Evolutionary conservation across 352 stramenopile species (phyloP).

Genomic region (Globisporangium irregulare): DNA sequence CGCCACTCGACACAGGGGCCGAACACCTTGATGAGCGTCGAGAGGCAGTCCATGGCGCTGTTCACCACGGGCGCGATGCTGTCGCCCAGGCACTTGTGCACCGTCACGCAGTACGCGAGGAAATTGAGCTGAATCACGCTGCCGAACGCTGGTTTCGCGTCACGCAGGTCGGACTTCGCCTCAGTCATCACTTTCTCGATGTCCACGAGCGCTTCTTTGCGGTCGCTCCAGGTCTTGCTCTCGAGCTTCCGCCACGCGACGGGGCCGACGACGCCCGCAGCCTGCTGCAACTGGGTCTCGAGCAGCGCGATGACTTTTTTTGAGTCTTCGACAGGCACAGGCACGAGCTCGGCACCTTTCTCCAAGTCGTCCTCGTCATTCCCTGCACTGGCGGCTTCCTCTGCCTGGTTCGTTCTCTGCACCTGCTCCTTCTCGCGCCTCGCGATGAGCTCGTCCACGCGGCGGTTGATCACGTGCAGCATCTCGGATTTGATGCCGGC

Average conservation of each 20-base stretch:
- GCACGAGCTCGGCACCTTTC: slow-evolving; percentile 27
- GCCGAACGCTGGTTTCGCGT: slow-evolving; percentile 57
- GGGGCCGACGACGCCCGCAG: slow-evolving; percentile 51
- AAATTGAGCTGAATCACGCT: slow-evolving; percentile 67
- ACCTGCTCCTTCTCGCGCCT: slow-evolving; percentile 39
- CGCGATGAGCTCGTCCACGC: slow-evolving; percentile 64
- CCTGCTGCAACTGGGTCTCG: slow-evolving; percentile 32
- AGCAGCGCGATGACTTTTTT: slow-evolving; percentile 39
- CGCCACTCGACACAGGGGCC: slow-evolving; percentile 74
- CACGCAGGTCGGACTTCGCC: slow-evolving; percentile 65
- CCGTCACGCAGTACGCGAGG: slow-evolving; percentile 53
- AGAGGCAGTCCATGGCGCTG: slow-evolving; percentile 61
- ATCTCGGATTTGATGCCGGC: slow-evolving; percentile 68
- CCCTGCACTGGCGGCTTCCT: slow-evolving; percentile 25
- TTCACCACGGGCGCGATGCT: slow-evolving; percentile 77
- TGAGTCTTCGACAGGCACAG: slow-evolving; percentile 52
- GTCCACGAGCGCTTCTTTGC: slow-evolving; percentile 76
- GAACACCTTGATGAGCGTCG: slow-evolving; percentile 74
- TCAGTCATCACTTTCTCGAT: slow-evolving; percentile 68
- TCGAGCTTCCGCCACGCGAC: slow-evolving; percentile 76
- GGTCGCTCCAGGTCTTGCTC: slow-evolving; percentile 82
- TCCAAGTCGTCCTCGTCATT: slow-evolving; percentile 25
- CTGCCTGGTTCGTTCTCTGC: slow-evolving; percentile 43
- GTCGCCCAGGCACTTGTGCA: slow-evolving; percentile 59
- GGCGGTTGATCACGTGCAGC: slow-evolving; percentile 67